Evolutionary conservation across 1,284 basidiomycete species (phyloP).

Genomic region (Moniliella sp.): DNA sequence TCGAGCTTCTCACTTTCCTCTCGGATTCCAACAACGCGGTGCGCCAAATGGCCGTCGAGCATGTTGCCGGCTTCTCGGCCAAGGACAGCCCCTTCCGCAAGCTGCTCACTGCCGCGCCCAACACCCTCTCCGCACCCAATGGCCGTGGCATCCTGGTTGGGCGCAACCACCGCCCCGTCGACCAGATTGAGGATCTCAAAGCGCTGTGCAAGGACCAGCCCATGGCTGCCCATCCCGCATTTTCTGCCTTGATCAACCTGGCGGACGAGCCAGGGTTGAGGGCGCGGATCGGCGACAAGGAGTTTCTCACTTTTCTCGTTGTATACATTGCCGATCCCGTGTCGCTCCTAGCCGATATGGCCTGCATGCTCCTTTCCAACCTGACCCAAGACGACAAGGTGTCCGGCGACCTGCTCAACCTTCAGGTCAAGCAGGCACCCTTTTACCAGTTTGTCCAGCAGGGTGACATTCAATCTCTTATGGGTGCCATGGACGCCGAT

Average conservation of each 20-base stretch:
- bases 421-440: constrained; percentile 36
- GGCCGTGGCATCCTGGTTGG: constrained; percentile 11
- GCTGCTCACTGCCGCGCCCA: constrained; percentile 8
- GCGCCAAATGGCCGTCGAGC: constrained; percentile 60
- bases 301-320: constrained; percentile 62
- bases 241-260: constrained; percentile 78
- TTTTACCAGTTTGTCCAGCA: constrained; percentile 24
- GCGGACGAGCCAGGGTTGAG: constrained; percentile 58
- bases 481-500: constrained; percentile 8
- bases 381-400: constrained; percentile 57
- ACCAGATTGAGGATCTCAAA: constrained; percentile 46
- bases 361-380: constrained; percentile 89
- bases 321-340: constrained; percentile 75
- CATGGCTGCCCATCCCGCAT: constrained; percentile 73
- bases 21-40: constrained; percentile 60
- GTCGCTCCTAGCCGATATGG: constrained; percentile 72
- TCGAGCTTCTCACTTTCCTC: constrained; percentile 60
- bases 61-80: constrained; percentile 43
- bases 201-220: constrained; percentile 59
- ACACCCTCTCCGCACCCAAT: constrained; percentile 14
- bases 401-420: constrained; percentile 46
- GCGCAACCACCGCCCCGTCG: constrained; percentile 19
- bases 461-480: constrained; percentile 13
- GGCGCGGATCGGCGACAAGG: constrained; percentile 47
- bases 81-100: constrained; percentile 12